Evolutionary conservation across 331 rosid species (phyloP), one percentile per base, ranked within the genome.

Genomic region (Cydonia oblonga): DNA sequence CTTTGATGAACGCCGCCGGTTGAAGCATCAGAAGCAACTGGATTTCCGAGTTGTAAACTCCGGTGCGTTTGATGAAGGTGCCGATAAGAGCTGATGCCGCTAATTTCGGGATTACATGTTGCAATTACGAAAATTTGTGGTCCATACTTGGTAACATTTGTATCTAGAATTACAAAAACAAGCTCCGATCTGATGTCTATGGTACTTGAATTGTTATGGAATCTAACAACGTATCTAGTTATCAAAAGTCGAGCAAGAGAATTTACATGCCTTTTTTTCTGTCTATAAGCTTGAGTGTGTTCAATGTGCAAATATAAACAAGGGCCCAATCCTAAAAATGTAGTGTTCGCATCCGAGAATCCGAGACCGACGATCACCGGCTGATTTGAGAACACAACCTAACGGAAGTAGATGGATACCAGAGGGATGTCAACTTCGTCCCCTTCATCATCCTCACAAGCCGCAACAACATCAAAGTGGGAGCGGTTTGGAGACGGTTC

Each of bases 61-160:
- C 13, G 84, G 87, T 74, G 89, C 86, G 66, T 93, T 93, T 63
- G 96, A 93, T 79, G 97, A 93, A 83, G 98, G 98, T 72, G 98
- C 97, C 69, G 97, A 89, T 74, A 91, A 91, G 83, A 83, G 82
- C 66, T 88, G 78, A 86, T 15, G 33, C 28, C 14, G 24, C 64
- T n/a, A 46, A 30, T 35, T 76, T 26, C 29, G 40, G 26, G 68
- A 70, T 24, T 26, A 30, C 38, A 46, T 24, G 24, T 4, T 4
- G 51, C 51, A 16, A 61, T 6, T 26, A 42, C 29, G 22, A 23
- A 61, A 67, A 59, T 68, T 60, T 51, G 40, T 40, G n/a, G 56
- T 64, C 64, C 32, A 28, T 53, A 26, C 24, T 64, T 53, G 44
- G 24, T 56, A 61, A 56, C 35, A n/a, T 44, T 30, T 74, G 19